Evolutionary conservation across 2,329 filamentous ascomycete species (phyloP), one percentile per base, ranked within the genome.

Genomic region (Verticillium tricorpus): DNA sequence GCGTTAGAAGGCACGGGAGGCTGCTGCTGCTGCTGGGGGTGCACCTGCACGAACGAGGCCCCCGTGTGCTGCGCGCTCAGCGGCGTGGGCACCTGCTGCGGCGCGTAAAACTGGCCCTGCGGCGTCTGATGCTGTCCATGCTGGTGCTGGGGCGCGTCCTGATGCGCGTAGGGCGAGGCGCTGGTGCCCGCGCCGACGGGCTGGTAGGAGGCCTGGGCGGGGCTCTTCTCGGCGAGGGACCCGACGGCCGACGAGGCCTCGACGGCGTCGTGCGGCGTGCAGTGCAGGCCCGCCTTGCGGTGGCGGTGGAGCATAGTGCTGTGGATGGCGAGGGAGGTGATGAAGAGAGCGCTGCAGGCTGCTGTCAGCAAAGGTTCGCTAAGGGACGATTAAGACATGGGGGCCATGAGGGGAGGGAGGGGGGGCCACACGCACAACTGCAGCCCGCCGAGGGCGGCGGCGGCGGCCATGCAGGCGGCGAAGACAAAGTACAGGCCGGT

Each of bases 261-360:
- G 40, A 5, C 9, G 2, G 19, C 8, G 40, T 22, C 19, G n/a
- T 22, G 40, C n/a, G 77, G 75, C 63, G 66, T 73, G 67, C 69
- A 73, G 67, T 76, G 78, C 6, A 79, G 72, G 19, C 80, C 79
- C 11, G 73, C 74, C 52, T 71, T 71, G 61, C 80, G 79, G 65
- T 83, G 80, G 15, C 76, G 74, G 66, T 77, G 72, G 14, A 82
- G 70, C 61, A 73, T 72, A 8, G 81, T 68, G 63, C 74, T 68
- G 67, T 80, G 74, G 5, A 81, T 72, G 14, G 74, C 64, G 19
- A 82, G 74, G 39, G 77, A 72, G 59, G 75, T 69, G 58, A 77
- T 58, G 65, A 77, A 80, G 56, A 81, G 74, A 3, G 78, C 60
- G 65, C 81, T 83, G 57, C 11, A 25, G 45, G 34, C 4, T 56